Evolutionary conservation across 129 eudicot species (phyloP), one percentile per base, ranked within the genome.

Genomic region (Mikania micrantha): DNA sequence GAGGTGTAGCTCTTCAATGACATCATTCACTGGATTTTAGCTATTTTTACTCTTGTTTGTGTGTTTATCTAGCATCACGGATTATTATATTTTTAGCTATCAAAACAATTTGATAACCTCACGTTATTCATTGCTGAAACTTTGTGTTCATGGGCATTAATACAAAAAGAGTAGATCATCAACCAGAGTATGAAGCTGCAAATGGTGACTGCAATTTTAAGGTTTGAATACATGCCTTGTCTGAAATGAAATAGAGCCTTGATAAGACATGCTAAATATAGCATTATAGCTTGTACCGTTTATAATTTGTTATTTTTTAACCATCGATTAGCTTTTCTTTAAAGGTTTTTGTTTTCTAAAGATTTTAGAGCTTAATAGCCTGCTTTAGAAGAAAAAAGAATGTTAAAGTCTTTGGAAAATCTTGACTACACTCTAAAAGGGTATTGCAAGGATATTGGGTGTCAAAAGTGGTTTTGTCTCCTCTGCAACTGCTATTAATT

Each of bases 341-440:
- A 29, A 28, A 44, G 48, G 8, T 11, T 13, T 67, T 32, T 12
- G 25, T 7, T 22, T 59, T 48, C 59, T 45, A 60, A 60, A 88
- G 98, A 72, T 78, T 35, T 58, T 80, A 52, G 87, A 82, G 69
- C 76, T 86, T 40, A 79, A 71, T 74, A 73, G 72, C 71, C 84
- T 78, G 73, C 64, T 74, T 84, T 95, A 88, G 83, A 80, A 74
- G 78, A 84, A 77, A 41, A 77, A 74, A 62, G 52, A 73, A 75
- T 78, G 28, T 40, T 92, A 74, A 86, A 88, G 84, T 70, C 89
- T 40, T 59, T 92, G 79, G 85, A 84, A 74, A 84, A 86, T 66
- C 91, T 88, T 75, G 89, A 88, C 48, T 72, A 74, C 63, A 70
- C 27, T 48, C 24, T 80, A 16, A 80, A 71, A 77, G 77, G 89